A percentile compares a stretch with the other conserved stretches of the same genome.
phyloP scores from a whole-genome alignment of 2,329 filamentous ascomycete genomes.

The Ascosphaera apis region DNA sequence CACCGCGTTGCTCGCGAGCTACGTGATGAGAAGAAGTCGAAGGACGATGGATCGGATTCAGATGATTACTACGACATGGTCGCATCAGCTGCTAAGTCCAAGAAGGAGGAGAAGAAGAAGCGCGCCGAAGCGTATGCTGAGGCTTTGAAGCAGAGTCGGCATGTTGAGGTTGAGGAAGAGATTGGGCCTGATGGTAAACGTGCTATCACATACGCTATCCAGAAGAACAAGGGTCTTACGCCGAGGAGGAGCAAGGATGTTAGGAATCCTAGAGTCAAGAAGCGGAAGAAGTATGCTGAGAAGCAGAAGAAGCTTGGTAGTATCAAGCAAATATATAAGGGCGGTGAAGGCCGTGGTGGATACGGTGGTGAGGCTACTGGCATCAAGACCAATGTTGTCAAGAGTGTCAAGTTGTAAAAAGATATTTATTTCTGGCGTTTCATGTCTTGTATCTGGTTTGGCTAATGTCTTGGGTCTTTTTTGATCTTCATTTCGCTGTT shows the following conservation, averaged over 20 bases:
- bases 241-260: slow-evolving; percentile 84
- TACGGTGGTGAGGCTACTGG: slow-evolving; percentile 84
- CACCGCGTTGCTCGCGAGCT: slow-evolving; percentile 29
- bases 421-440: too few relatives aligned
- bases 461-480: too few relatives aligned
- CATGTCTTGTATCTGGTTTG: too few relatives aligned
- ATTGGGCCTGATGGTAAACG: slow-evolving; percentile 70
- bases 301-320: slow-evolving; percentile 93
- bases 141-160: slow-evolving; percentile 32
- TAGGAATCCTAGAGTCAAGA: slow-evolving; percentile 90
- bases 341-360: slow-evolving; percentile 58
- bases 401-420: slow-evolving; percentile 66
- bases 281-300: slow-evolving; percentile 84
- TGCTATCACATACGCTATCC: slow-evolving; percentile 77
- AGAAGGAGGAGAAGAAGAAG: slow-evolving; percentile 55
- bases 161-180: slow-evolving; percentile 41
- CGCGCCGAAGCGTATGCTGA: slow-evolving; percentile 31
- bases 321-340: slow-evolving; percentile 67
- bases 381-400: slow-evolving; percentile 83
- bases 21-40: slow-evolving; percentile 11
- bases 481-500: neutral
- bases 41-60: slow-evolving; percentile 16
- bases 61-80: slow-evolving; percentile 72
- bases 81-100: slow-evolving; percentile 30
- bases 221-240: slow-evolving; percentile 92